Evolutionary conservation across 2,329 filamentous ascomycete genomes (phyloP).

Genomic region (Aspergillus tanneri): DNA sequence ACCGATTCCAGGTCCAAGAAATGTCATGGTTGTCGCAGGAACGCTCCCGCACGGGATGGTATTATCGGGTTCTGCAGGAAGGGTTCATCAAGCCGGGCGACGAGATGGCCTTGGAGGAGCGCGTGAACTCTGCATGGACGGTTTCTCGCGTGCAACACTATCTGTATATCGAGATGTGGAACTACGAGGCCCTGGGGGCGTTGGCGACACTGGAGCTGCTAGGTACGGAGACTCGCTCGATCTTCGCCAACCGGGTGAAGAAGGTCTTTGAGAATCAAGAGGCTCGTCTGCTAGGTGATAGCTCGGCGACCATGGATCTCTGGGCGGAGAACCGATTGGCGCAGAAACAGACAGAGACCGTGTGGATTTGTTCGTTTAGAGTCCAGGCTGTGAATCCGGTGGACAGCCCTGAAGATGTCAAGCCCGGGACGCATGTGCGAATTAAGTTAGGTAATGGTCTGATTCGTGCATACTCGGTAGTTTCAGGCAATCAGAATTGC

Average conservation of each 20-base stretch:
- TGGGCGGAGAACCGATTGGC: too few relatives aligned
- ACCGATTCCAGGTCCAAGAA: conserved; percentile 63
- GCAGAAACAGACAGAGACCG: too few relatives aligned
- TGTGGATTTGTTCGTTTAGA: too few relatives aligned
- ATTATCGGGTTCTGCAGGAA: conserved; percentile 60
- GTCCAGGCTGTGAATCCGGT: neutral
- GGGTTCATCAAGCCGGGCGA: conserved; percentile 46
- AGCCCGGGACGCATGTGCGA: too few relatives aligned
- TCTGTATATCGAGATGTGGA: neutral
- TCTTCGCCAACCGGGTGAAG: neutral
- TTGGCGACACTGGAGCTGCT: neutral
- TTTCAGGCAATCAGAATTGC: neutral
- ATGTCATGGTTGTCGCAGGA: conserved; percentile 61
- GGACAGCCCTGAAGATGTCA: neutral
- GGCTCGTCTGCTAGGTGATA: neutral
- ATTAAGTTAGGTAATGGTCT: too few relatives aligned
- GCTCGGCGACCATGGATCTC: neutral
- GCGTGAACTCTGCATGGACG: neutral
- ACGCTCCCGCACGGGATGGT: conserved; percentile 62
- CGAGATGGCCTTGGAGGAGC: neutral
- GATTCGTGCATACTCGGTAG: neutral
- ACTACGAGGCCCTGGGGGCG: neutral
- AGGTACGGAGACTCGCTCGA: neutral
- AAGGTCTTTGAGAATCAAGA: neutral
- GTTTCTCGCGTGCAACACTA: neutral